Percentiles rank a stretch among this genome's conserved stretches.
Conservation (phyloP, 352 stramenopile genomes). For the Pythium diclinum region DNA sequence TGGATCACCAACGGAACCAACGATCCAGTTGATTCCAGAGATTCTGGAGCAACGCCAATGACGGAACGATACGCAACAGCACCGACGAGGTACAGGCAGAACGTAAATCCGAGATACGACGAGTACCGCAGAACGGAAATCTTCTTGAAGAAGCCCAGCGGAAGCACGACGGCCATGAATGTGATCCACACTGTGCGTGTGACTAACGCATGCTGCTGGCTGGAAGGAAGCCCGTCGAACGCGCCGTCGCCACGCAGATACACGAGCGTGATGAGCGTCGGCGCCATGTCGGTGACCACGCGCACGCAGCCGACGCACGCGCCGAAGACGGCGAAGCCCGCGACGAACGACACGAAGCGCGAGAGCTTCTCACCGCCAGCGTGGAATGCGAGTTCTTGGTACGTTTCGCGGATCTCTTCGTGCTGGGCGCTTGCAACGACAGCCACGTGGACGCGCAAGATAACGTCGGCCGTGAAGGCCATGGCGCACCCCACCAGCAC, state of each 20-base stretch:
- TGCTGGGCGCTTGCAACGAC: conserved; percentile 32
- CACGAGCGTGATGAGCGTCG: conserved; percentile 44
- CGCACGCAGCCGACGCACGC: conserved; percentile 70
- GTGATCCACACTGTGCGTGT: conserved; percentile 46
- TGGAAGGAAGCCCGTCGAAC: conserved; percentile 27
- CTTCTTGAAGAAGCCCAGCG: conserved; percentile 63
- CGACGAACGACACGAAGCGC: conserved; percentile 51
- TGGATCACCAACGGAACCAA: conserved; percentile 22
- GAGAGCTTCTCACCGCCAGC: conserved; percentile 50
- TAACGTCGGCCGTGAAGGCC: conserved; percentile 66
- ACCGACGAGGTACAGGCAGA: conserved; percentile 66
- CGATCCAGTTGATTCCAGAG: neutral
- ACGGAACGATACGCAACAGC: conserved; percentile 56
- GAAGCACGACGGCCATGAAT: conserved; percentile 60
- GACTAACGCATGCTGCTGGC: conserved; percentile 39
- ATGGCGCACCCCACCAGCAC: conserved; percentile 54
- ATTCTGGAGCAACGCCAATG: conserved; percentile 4
- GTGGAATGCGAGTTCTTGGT: conserved; percentile 58
- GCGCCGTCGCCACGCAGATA: conserved; percentile 23
- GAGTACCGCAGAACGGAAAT: conserved; percentile 73
- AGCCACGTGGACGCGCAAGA: conserved; percentile 59
- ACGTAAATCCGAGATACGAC: conserved; percentile 68
- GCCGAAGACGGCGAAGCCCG: conserved; percentile 72
- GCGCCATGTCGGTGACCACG: conserved; percentile 72
- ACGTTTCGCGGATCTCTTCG: conserved; percentile 52